Evolutionary conservation across 23 red algal species (phyloP).

Genomic region (Gracilaria domingensis): DNA sequence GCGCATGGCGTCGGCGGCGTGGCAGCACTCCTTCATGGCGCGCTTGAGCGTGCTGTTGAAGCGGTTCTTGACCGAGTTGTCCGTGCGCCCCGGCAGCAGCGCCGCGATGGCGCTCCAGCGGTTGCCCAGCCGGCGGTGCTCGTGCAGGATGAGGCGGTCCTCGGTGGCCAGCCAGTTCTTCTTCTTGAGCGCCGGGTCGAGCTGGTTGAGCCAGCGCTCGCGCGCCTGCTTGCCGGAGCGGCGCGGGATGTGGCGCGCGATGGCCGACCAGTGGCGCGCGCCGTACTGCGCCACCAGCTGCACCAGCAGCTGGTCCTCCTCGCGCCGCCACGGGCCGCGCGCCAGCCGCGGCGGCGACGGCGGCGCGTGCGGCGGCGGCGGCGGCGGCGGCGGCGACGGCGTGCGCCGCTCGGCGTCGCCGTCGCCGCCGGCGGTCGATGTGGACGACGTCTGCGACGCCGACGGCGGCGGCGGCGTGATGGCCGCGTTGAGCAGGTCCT

Average conservation of each 20-base stretch:
- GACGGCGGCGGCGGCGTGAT: background rate
- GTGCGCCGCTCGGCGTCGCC: background rate
- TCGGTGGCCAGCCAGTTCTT: constrained; percentile 84
- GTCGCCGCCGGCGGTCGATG: background rate
- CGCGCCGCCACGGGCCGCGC: constrained; percentile 68
- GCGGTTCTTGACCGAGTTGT: constrained; percentile 97
- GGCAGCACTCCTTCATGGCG: constrained; percentile 43
- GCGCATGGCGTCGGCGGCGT: too few species aligned
- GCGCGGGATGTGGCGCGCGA: constrained; percentile 75
- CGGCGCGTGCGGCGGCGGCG: background rate
- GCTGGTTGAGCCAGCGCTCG: constrained; percentile 97
- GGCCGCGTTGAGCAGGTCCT: constrained; percentile 41
- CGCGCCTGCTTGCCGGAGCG: constrained; percentile 96
- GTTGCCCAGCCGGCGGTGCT: constrained; percentile 84
- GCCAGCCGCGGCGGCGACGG: background rate
- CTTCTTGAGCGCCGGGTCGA: constrained; percentile 73
- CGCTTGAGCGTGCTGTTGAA: constrained; percentile 88
- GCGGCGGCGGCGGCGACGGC: background rate
- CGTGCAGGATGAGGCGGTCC: constrained; percentile 77
- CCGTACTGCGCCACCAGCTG: constrained; percentile 41
- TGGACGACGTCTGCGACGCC: background rate
- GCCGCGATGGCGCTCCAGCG: constrained; percentile 87
- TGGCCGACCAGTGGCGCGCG: constrained; percentile 64
- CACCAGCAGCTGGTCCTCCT: constrained; percentile 68
- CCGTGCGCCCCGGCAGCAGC: constrained; percentile 83